Evolutionary conservation across 805 yeast species (phyloP).

Genomic region (Ogataea nakhonphanomensis): DNA sequence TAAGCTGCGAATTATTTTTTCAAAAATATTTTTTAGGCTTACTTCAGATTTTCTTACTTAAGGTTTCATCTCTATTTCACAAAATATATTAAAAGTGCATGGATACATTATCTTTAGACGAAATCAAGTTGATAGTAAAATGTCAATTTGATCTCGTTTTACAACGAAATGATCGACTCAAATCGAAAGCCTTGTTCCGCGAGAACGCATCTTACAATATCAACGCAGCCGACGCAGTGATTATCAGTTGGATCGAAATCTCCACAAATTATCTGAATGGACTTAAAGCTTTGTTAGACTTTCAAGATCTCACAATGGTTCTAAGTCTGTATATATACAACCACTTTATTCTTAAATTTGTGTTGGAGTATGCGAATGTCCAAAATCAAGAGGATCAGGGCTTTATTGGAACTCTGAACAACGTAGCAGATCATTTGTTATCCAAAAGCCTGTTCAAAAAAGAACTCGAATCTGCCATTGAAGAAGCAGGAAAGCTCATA

Average conservation of each 20-base stretch:
- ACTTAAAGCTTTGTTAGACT: conserved; percentile 16
- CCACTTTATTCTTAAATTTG: conserved; percentile 18
- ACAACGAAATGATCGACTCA: conserved; percentile 8
- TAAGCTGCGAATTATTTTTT: background rate
- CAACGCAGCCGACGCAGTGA: conserved; percentile 4
- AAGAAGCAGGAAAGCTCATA: conserved; percentile 9
- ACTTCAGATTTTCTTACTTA: background rate
- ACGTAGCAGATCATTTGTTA: conserved; percentile 12
- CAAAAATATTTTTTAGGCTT: conserved; percentile 2
- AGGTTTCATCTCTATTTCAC: background rate
- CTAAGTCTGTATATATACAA: conserved; percentile 21
- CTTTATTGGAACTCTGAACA: conserved; percentile 13
- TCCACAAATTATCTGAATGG: conserved; percentile 21
- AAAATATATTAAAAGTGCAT: background rate
- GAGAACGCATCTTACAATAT: conserved; percentile 1
- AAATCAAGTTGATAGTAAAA: conserved; percentile 13
- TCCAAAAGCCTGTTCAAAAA: conserved; percentile 9
- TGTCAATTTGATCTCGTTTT: conserved; percentile 16
- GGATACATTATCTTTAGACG: conserved; percentile 11
- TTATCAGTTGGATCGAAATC: conserved; percentile 24
- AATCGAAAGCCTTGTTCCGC: background rate
- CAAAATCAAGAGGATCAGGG: conserved; percentile 17
- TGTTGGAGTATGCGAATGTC: conserved; percentile 13
- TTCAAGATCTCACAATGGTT: conserved; percentile 19
- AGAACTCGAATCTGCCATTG: conserved; percentile 15